Conservation (phyloP, 371 early-diverging fungal genomes). For the Syncephalastrum monosporum region DNA sequence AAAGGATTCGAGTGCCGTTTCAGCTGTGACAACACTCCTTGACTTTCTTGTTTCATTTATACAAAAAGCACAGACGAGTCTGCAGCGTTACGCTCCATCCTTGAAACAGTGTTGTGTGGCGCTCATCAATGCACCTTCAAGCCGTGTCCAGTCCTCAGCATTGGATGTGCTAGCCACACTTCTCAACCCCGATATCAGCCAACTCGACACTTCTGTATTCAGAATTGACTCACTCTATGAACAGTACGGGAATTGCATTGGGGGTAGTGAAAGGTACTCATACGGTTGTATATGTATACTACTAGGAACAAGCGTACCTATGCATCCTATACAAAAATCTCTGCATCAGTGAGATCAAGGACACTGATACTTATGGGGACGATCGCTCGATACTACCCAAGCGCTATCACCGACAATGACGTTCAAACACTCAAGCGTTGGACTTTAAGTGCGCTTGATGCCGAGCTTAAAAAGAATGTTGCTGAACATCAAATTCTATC, state of each 20-base stretch:
- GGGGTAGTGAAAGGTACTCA: too few relatives aligned
- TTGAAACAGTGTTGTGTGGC: slow-evolving; percentile 17
- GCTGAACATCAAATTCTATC: slow-evolving; percentile 32
- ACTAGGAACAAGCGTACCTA: too few relatives aligned
- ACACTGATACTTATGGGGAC: slow-evolving; percentile 25
- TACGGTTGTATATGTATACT: too few relatives aligned
- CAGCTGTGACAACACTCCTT: slow-evolving; percentile 24
- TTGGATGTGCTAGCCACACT: slow-evolving; percentile 20
- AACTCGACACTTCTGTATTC: slow-evolving; percentile 15
- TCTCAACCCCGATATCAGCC: slow-evolving; percentile 13
- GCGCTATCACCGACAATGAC: slow-evolving; percentile 15
- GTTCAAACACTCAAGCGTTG: slow-evolving; percentile 30
- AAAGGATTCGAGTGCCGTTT: slow-evolving; percentile 10
- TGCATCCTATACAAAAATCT: too few relatives aligned
- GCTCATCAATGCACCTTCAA: slow-evolving; percentile 10
- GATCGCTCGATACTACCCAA: slow-evolving; percentile 38
- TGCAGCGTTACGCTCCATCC: slow-evolving; percentile 29
- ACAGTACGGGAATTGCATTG: slow-evolving; percentile 31
- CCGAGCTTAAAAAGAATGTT: slow-evolving; percentile 12
- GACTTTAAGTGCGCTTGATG: slow-evolving; percentile 31
- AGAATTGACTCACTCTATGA: slow-evolving; percentile 69
- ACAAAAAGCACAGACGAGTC: slow-evolving; percentile 10
- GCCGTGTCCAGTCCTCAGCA: slow-evolving; percentile 17
- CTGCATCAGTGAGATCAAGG: too few relatives aligned
- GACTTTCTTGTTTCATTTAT: slow-evolving; percentile 31